These are phyloP conservation scores for Hibiscus tridactylites DNA, from an alignment of 345 rosid genomes.

Conservation along the genomic window DNA sequence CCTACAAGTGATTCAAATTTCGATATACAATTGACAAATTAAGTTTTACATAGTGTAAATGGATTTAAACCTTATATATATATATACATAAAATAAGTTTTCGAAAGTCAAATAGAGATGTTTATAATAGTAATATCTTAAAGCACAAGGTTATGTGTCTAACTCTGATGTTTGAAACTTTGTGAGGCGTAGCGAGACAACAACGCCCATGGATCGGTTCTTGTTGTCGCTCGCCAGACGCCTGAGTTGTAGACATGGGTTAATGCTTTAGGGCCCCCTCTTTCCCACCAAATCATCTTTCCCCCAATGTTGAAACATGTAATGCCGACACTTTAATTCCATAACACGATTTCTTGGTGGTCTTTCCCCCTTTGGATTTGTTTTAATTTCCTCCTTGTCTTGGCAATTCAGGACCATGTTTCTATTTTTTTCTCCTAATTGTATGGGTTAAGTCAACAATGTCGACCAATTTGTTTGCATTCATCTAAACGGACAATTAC, in stretches of 20 bases:
- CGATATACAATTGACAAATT: too few relatives aligned
- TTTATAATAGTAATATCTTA: not conserved
- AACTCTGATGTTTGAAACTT: not conserved
- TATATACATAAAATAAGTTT: not conserved
- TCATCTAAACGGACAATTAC: not conserved
- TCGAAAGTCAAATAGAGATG: not conserved
- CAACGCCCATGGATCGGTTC: not conserved
- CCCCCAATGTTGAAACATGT: not conserved
- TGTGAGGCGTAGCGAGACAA: not conserved
- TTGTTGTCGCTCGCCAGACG: not conserved
- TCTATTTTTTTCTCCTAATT: not conserved
- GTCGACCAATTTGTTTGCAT: not conserved
- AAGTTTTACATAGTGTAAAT: too few relatives aligned
- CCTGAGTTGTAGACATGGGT: not conserved
- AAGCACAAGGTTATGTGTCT: not conserved
- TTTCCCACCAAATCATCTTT: not conserved
- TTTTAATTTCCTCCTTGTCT: not conserved
- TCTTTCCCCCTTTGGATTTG: not conserved
- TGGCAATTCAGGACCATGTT: not conserved
- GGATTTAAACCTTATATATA: too few relatives aligned
- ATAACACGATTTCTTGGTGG: not conserved
- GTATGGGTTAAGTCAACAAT: slow-evolving; percentile 9
- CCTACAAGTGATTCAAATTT: too few relatives aligned
- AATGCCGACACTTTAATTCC: slow-evolving; percentile 16
- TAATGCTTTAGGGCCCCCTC: not conserved